These are phyloP conservation scores for Aspergillus luchuensis DNA, from an alignment of 2,329 filamentous ascomycete species.

Conservation along the genomic window DNA sequence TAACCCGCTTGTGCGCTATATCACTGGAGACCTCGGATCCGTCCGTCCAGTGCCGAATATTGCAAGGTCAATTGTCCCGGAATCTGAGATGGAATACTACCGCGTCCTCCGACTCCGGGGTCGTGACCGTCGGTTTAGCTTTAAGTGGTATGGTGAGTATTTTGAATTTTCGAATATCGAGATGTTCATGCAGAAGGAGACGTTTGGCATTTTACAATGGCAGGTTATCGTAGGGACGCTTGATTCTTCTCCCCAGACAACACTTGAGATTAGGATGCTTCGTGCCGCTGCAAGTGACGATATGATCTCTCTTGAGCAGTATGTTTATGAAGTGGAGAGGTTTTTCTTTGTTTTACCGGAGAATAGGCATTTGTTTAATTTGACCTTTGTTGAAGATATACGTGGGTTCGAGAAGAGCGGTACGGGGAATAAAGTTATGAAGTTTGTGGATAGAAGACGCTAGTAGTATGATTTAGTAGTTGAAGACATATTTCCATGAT, in stretches of 20 bases:
- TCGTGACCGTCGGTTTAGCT: constrained; percentile 49
- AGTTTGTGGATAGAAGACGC: constrained; percentile 18
- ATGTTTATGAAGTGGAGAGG: neutral
- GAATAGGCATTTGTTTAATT: constrained; percentile 14
- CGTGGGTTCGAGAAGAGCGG: constrained; percentile 21
- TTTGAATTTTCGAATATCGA: constrained; percentile 40
- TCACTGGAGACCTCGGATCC: constrained; percentile 48
- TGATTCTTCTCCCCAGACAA: constrained; percentile 1
- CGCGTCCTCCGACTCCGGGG: constrained; percentile 44
- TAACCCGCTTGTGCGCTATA: constrained; percentile 49
- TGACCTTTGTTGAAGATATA: constrained; percentile 17
- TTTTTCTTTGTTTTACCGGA: constrained; percentile 1
- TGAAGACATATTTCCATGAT: no score
- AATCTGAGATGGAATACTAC: constrained; percentile 25
- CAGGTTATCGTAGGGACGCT: constrained; percentile 40
- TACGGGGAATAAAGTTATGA: constrained; percentile 26
- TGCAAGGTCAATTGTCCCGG: neutral
- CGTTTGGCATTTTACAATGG: constrained; percentile 44
- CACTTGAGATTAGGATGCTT: constrained; percentile 24
- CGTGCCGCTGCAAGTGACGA: neutral
- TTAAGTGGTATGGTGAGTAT: constrained; percentile 45
- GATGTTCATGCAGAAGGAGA: constrained; percentile 23
- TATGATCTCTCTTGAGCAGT: neutral
- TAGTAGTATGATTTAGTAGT: no score
- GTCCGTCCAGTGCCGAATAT: constrained; percentile 38